Conservation (phyloP, 2,329 filamentous ascomycete genomes). For the Leptodontidium sp. region DNA sequence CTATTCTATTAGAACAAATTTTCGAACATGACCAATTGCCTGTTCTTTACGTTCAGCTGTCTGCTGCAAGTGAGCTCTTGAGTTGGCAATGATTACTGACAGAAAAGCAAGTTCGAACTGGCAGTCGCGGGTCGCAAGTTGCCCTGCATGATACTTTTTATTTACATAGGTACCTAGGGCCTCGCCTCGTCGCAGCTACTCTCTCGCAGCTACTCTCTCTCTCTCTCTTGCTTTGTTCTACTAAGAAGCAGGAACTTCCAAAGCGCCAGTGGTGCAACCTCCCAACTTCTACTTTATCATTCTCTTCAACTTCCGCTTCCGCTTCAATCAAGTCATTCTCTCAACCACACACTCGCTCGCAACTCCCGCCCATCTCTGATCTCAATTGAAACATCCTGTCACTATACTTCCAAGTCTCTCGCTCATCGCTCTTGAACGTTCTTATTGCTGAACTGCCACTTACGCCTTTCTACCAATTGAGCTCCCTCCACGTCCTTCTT, state of each 20-base stretch:
- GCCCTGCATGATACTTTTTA: background rate
- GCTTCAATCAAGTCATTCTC: background rate
- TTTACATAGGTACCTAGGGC: background rate
- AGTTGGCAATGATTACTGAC: background rate
- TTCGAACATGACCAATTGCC: background rate
- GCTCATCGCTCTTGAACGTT: constrained; percentile 15
- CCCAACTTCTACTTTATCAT: background rate
- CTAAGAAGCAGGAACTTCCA: background rate
- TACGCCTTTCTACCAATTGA: background rate
- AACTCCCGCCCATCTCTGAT: constrained; percentile 9
- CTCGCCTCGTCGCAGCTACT: background rate
- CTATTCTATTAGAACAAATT: constrained; percentile 65
- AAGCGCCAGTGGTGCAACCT: background rate
- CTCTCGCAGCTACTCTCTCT: too few relatives aligned
- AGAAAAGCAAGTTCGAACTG: background rate
- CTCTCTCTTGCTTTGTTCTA: background rate
- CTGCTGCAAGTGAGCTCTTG: background rate
- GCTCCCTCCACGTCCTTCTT: background rate
- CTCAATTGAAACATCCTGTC: constrained; percentile 28
- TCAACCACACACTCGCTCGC: constrained; percentile 14
- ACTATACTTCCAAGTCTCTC: constrained; percentile 24
- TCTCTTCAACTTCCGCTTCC: background rate
- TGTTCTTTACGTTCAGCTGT: background rate
- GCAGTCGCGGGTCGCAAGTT: background rate
- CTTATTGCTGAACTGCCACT: background rate